phyloP scores from a whole-genome alignment of 2,329 filamentous ascomycete species.

The Botrytis fabae region DNA sequence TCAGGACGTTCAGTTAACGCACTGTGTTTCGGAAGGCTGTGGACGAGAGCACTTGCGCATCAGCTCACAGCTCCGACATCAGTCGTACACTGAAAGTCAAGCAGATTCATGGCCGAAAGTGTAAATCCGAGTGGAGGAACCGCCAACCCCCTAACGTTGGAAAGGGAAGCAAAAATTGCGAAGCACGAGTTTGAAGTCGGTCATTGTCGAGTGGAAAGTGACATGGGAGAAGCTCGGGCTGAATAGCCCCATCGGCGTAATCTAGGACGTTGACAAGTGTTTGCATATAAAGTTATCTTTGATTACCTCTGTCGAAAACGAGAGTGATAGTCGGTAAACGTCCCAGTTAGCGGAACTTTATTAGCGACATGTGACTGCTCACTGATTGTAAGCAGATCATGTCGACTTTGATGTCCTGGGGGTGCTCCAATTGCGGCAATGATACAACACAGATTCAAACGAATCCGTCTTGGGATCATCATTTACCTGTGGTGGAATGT shows the following conservation, averaged over 20 bases:
- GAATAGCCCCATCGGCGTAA: background rate
- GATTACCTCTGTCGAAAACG: background rate
- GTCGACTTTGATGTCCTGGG: background rate
- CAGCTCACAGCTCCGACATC: background rate
- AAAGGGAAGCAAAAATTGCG: background rate
- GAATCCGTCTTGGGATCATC: background rate
- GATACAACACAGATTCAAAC: background rate
- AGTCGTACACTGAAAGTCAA: background rate
- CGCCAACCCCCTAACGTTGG: background rate
- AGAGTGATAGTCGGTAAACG: background rate
- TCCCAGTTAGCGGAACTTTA: background rate
- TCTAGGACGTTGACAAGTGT: background rate
- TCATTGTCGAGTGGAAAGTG: background rate
- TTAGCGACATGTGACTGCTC: background rate
- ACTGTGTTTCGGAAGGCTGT: background rate
- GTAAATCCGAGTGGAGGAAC: background rate
- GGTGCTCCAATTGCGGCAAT: background rate
- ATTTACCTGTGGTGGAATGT: background rate
- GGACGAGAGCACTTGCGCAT: background rate
- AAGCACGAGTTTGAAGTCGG: background rate
- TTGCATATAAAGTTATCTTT: background rate
- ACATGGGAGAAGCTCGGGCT: background rate
- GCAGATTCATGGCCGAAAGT: background rate
- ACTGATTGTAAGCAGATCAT: background rate
- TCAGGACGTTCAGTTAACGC: background rate